Conservation (phyloP, 1,284 basidiomycete genomes). For the Sporisorium reilianum region DNA sequence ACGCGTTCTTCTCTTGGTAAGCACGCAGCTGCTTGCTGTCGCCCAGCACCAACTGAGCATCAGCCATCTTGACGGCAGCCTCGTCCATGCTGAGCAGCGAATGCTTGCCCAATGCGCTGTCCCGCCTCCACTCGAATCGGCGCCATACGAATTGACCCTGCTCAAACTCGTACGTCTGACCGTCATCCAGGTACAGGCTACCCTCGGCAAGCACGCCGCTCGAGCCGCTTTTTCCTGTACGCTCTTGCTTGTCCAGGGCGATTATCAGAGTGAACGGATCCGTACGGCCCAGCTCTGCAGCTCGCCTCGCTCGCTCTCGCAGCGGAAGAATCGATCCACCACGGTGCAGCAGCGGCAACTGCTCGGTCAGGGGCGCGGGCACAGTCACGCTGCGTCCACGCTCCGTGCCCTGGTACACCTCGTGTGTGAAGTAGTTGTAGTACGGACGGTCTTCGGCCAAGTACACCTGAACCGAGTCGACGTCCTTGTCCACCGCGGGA, state of each 20-base stretch:
- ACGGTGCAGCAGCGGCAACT: conserved; percentile 84
- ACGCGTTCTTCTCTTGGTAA: conserved; percentile 48
- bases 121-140: conserved; percentile 49
- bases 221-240: conserved; percentile 20
- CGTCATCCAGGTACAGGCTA: conserved; percentile 95
- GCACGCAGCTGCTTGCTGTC: conserved; percentile 45
- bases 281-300: conserved; percentile 85
- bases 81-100: conserved; percentile 44
- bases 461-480: conserved; percentile 81
- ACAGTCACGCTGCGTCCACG: conserved; percentile 78
- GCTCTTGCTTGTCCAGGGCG: conserved; percentile 76
- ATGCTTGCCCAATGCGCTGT: conserved; percentile 22
- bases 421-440: conserved; percentile 85
- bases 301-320: conserved; percentile 85
- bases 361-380: conserved; percentile 73
- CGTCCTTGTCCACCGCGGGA: conserved; percentile 84
- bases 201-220: conserved; percentile 74
- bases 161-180: conserved; percentile 83
- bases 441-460: conserved; percentile 92
- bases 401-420: conserved; percentile 75
- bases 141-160: conserved; percentile 81
- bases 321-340: conserved; percentile 92
- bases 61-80: conserved; percentile 22
- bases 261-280: conserved; percentile 95
- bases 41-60: conserved; percentile 26